phyloP scores from a whole-genome alignment of 257 asterid genomes.

The Thymus quinquecostatus region DNA sequence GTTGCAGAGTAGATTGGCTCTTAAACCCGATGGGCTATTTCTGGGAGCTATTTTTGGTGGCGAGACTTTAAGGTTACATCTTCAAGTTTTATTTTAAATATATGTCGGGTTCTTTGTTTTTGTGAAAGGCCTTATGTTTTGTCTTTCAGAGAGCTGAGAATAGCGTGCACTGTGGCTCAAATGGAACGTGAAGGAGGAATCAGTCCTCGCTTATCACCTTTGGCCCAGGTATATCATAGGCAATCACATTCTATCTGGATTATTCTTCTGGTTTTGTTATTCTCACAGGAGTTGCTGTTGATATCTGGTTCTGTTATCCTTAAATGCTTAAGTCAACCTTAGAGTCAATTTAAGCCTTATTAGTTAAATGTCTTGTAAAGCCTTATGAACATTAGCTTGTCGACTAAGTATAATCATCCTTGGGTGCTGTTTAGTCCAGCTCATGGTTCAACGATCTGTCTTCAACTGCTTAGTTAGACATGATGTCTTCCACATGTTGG shows the following conservation, averaged over 20 bases:
- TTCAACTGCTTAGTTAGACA: background rate
- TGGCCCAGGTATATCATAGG: constrained; percentile 74
- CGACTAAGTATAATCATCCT: background rate
- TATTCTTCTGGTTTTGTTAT: background rate
- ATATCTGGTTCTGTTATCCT: background rate
- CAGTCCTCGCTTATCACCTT: constrained; percentile 91
- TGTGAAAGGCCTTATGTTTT: constrained; percentile 13
- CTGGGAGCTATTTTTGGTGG: constrained; percentile 97
- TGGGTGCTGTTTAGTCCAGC: background rate
- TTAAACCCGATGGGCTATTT: constrained; percentile 96
- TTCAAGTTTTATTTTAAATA: constrained; percentile 9
- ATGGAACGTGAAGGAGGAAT: constrained; percentile 99
- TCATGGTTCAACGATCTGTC: background rate
- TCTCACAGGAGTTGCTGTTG: background rate
- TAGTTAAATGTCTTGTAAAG: background rate
- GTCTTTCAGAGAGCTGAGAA: constrained; percentile 80
- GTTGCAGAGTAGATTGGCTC: constrained; percentile 86
- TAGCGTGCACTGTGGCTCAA: constrained; percentile 93
- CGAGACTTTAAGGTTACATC: constrained; percentile 76
- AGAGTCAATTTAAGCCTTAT: background rate
- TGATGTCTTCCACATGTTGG: background rate
- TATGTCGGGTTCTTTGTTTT: constrained; percentile 24
- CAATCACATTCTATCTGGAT: constrained; percentile 2
- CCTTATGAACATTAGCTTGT: background rate
- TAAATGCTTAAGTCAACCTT: background rate